Evolutionary conservation across 768 basidiomycete genomes (phyloP).

Genomic region (Lactifluus piperatus): DNA sequence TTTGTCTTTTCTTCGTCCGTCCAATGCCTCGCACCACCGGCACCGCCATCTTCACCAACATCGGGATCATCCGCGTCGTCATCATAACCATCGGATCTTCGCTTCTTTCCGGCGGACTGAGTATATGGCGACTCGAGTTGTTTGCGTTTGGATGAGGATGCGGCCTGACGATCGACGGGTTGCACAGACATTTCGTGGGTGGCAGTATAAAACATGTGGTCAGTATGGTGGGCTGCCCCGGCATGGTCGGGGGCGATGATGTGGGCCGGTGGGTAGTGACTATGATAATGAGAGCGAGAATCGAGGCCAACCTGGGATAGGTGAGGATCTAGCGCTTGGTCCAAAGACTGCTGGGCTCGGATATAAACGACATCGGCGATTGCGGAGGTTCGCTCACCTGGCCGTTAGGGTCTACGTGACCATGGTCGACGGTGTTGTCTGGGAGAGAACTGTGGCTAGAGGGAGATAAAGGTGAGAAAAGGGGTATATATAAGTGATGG

Average conservation of each 20-base stretch:
- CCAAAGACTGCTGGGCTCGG: conserved; percentile 13
- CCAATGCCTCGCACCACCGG: conserved; percentile 71
- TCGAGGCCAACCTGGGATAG: conserved; percentile 20
- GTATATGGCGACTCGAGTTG: conserved; percentile 15
- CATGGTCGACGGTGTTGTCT: conserved; percentile 20
- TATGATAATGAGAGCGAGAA: conserved; percentile 20
- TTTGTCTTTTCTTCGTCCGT: conserved; percentile 76
- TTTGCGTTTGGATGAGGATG: conserved; percentile 20
- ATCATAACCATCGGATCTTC: conserved; percentile 17
- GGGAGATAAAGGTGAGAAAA: conserved; percentile 18
- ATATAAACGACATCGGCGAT: conserved; percentile 11
- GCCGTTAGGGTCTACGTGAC: conserved; percentile 19
- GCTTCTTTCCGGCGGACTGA: conserved; percentile 14
- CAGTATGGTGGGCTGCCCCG: conserved; percentile 16
- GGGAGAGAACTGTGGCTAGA: conserved; percentile 18
- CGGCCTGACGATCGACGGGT: conserved; percentile 15
- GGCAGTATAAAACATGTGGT: conserved; percentile 16
- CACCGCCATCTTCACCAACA: conserved; percentile 19
- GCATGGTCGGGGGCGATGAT: conserved; percentile 18
- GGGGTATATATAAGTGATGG: conserved; percentile 6
- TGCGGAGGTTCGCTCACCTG: conserved; percentile 17
- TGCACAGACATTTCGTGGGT: conserved; percentile 18
- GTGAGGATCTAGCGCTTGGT: conserved; percentile 22
- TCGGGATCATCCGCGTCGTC: conserved; percentile 21
- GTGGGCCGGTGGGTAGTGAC: conserved; percentile 17